Evolutionary conservation across 2,329 filamentous ascomycete species (phyloP), one percentile per base, ranked within the genome.

Genomic region (Kalmusia sp.): DNA sequence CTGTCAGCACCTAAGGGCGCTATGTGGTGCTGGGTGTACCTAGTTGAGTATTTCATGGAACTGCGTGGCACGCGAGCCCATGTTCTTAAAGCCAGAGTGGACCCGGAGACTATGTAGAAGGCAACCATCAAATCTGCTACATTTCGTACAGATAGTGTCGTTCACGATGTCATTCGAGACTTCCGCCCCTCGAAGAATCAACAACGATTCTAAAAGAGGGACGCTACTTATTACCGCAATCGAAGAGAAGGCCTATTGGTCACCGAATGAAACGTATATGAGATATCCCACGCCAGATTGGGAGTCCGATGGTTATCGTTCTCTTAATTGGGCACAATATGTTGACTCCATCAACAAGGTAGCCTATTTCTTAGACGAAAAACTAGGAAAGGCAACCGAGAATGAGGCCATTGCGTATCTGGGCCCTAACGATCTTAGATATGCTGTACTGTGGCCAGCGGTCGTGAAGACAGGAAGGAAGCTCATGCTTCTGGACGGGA

Each of bases 351-450:
- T 65, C 39, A 51, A 65, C 46, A 63, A 59, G 34, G 35, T 57
- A 25, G 55, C 62, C 1, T 51, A 54, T 44, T 64, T 58, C 58
- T 48, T 64, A 1, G 62, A 64, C 34, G 21, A 58, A 24, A 19
- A 58, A 38, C 46, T 64, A 8, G 58, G 58, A 5, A 44, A 54
- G 28, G 34, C 45, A 12, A 43, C 24, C 6, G 41, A 53, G 11
- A 43, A 46, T 15, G 50, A 60, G 12, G 57, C 58, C 2, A 14
- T 63, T 3, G 57, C 56, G 7, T 64, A 64, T 30, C 43, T 57
- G 3, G 61, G 61, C 14, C 55, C 61, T 7, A 48, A 49, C 33
- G 59, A 62, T 30, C 28, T 49, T 4, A 45, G 57, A 45, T 62
- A 64, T 49, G 39, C 52, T 8, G 38, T 62, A 6, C n/a, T 62